Evolutionary conservation across 1,284 basidiomycete genomes (phyloP).

Genomic region (Ustilago shanxiensis): DNA sequence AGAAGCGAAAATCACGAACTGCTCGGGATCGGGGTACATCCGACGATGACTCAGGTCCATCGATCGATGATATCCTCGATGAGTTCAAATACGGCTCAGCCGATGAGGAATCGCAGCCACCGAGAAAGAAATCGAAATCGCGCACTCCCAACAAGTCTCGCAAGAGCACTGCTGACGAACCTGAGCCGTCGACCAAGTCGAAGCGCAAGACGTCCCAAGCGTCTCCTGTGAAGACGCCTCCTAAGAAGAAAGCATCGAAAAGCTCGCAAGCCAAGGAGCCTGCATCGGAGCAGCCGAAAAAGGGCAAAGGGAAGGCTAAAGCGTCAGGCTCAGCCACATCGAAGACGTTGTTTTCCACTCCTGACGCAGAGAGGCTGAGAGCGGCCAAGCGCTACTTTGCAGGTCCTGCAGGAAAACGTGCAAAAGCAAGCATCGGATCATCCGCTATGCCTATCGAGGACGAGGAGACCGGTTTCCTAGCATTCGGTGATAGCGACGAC

Average conservation of each 20-base stretch:
- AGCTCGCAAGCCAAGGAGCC: background rate
- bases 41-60: conserved; percentile 14
- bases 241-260: conserved; percentile 4
- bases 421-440: conserved; percentile 7
- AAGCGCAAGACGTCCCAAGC: conserved; percentile 14
- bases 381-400: conserved; percentile 36
- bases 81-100: conserved; percentile 5
- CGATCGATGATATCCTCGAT: conserved; percentile 22
- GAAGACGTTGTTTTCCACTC: conserved; percentile 1
- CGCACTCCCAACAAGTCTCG: conserved; percentile 11
- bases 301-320: background rate
- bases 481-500: conserved; percentile 4
- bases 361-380: conserved; percentile 18
- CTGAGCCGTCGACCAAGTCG: conserved; percentile 4
- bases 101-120: conserved; percentile 19
- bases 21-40: background rate
- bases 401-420: background rate
- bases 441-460: conserved; percentile 27
- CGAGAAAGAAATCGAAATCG: conserved; percentile 21
- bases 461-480: conserved; percentile 1
- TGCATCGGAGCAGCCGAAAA: conserved; percentile 1
- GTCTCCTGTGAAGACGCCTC: conserved; percentile 7
- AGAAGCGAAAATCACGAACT: conserved; percentile 19
- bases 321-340: conserved; percentile 1
- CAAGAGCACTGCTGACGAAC: background rate